Evolutionary conservation across 2,329 filamentous ascomycete species (phyloP), one percentile per base, ranked within the genome.

Genomic region (Daldinia sp.): DNA sequence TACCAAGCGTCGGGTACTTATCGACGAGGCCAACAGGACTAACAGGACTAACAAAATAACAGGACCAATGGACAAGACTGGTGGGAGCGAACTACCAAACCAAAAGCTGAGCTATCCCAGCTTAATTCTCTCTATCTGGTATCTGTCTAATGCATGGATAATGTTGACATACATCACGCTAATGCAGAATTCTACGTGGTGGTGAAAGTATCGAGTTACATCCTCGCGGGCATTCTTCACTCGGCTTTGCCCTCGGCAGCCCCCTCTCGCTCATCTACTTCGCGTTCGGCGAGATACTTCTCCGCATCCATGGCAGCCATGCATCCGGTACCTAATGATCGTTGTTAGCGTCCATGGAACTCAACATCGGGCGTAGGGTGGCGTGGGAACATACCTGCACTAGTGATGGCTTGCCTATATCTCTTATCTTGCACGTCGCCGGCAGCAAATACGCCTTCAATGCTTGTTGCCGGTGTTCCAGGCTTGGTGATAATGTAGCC

Each of bases 381-480:
- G 19, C 7, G 27, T 25, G 13, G 17, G 10, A 70, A 86, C 89
- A 76, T 83, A 93, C 93, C 94, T 72, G 95, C 95, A 81, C 94
- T 97, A 68, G 95, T 99, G 70, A 99, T 96, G 47, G 95, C 95
- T 82, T 99, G 95, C 77, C 95, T 88, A 79, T 99, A 99, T 76
- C 90, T 88, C 89, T 98, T 99, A 78, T 99, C 96, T 83, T 99
- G 95, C 8, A 99, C 96, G 76, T 99, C 95, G 68, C 95, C 95
- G 8, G 94, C 95, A 34, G 95, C 95, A 76, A 97, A 99, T 17
- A 99, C 93, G 77, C 95, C 95, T 75, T 93, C 87, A 4, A 97
- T 79, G 78, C 88, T 97, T 48, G 95, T 99, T 74, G 90, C 84
- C 61, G 93, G 93, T 45, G 93, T 94, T 58, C 95, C 96, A 3